Conservation (phyloP, 768 basidiomycete genomes). For the Lepiota brunneoincarnata region DNA sequence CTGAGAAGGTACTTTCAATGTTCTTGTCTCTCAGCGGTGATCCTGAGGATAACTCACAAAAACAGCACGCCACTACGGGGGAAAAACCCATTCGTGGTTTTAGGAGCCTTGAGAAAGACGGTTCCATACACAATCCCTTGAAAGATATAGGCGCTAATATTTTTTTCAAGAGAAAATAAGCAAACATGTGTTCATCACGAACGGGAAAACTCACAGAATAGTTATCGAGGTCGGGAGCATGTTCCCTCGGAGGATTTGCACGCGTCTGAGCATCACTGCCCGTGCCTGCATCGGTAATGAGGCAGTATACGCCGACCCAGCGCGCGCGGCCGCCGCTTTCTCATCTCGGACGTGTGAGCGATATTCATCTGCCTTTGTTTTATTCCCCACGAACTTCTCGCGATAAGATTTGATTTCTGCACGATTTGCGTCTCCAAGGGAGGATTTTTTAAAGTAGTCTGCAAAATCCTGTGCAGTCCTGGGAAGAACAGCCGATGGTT, state of each 20-base stretch:
- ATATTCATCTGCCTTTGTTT: constrained; percentile 41
- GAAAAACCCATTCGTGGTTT: constrained; percentile 61
- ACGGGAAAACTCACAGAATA: constrained; percentile 23
- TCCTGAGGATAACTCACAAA: constrained; percentile 47
- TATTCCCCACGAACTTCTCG: constrained; percentile 39
- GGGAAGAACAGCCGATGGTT: constrained; percentile 42
- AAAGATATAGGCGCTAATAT: constrained; percentile 47
- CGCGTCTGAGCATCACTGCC: constrained; percentile 41
- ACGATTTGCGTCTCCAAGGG: constrained; percentile 37
- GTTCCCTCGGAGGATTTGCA: constrained; percentile 44
- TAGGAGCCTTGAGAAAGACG: constrained; percentile 56
- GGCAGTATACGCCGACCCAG: constrained; percentile 39
- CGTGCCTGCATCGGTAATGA: constrained; percentile 42
- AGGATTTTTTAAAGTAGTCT: constrained; percentile 39
- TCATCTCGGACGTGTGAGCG: constrained; percentile 46
- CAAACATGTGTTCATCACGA: neutral
- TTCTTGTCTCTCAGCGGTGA: neutral
- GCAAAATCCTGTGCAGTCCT: constrained; percentile 59
- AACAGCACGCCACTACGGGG: constrained; percentile 83
- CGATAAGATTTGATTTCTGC: constrained; percentile 46
- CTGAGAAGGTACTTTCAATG: constrained; percentile 30
- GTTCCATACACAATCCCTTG: constrained; percentile 55
- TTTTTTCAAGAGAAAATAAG: neutral
- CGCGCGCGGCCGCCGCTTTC: constrained; percentile 32
- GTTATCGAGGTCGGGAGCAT: constrained; percentile 34